phyloP scores from a whole-genome alignment of 108 stramenopile genomes.

The Fragilaria crotonensis region DNA sequence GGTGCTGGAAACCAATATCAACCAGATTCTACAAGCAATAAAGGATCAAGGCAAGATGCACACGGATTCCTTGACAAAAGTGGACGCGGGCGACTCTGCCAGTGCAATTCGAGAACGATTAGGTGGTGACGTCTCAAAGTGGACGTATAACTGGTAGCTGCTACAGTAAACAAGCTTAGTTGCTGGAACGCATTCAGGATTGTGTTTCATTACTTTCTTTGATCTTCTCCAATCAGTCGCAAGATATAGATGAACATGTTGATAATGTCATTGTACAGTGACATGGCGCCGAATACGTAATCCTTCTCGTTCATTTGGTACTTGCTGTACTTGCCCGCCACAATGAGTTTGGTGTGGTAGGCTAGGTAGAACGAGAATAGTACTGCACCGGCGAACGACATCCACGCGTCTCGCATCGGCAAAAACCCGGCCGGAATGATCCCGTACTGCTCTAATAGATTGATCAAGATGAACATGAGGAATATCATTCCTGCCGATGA shows the following conservation, averaged over 20 bases:
- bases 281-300: conserved; percentile 87
- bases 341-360: conserved; percentile 76
- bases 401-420: conserved; percentile 62
- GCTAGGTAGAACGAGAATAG: conserved; percentile 70
- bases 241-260: conserved; percentile 90
- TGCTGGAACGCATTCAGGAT: too few relatives aligned
- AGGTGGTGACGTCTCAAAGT: conserved; percentile 20
- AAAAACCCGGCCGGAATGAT: conserved; percentile 60
- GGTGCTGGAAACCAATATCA: conserved; percentile 98
- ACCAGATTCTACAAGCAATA: conserved; percentile 81
- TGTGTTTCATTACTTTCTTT: conserved; percentile 16
- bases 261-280: conserved; percentile 85
- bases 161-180: too few relatives aligned
- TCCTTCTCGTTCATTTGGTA: conserved; percentile 87
- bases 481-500: conserved; percentile 54
- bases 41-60: conserved; percentile 94
- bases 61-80: conserved; percentile 49
- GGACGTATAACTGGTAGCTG: conserved; percentile 42
- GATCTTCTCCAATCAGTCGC: conserved; percentile 68
- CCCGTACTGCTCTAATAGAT: conserved; percentile 57
- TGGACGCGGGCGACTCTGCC: conserved; percentile 31
- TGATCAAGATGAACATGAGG: conserved; percentile 60
- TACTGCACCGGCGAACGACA: conserved; percentile 46
- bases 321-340: conserved; percentile 74
- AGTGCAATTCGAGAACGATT: conserved; percentile 28